Base-by-base conservation (phyloP, 2,329 filamentous ascomycete species). In the Nectriaceae sp. region DNA sequence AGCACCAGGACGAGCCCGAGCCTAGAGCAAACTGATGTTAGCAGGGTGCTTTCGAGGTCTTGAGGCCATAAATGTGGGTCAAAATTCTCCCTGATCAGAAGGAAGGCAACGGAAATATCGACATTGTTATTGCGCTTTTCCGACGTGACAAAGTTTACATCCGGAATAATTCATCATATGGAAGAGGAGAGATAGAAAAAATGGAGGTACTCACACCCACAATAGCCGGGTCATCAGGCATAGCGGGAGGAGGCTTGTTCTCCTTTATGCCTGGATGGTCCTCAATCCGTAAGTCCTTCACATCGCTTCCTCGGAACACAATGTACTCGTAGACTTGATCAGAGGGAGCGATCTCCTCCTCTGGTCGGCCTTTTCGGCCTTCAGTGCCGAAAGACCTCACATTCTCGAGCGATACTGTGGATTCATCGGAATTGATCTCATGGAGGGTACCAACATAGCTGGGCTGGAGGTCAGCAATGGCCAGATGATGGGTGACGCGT, bases 21-120 rank as follows among this genome's bases (percentile, higher is more conserved):
- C 74, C 77, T 71, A 57, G 65, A 3, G 31, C 24, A 40, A 11
- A 29, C 42, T 42, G 59, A 68, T 54, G 60, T 69, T 54, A 67
- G 62, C 51, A 49, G 37, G 40, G 39, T 49, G 42, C 40, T 67
- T 60, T 75, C 54, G 41, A 42, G 33, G 24, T 39, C 55, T 54
- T 53, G 53, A n/a, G n/a, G n/a, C n/a, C n/a, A n/a, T n/a, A n/a
- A n/a, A n/a, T n/a, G n/a, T n/a, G n/a, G n/a, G n/a, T n/a, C n/a
- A n/a, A n/a, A n/a, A n/a, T 51, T 53, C 50, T 61, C 55, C 55
- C 39, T 55, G 66, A 85, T 96, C 91, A 97, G 91, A 96, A 97
- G 92, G 92, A 97, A 97, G 92, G 91, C 92, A 97, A 96, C 92
- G 91, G 92, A 96, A 87, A 88, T 87, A 84, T 96, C 92, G 86